Base-by-base conservation (phyloP, 306 rosid genomes). In the Cicer chorassanicum region DNA sequence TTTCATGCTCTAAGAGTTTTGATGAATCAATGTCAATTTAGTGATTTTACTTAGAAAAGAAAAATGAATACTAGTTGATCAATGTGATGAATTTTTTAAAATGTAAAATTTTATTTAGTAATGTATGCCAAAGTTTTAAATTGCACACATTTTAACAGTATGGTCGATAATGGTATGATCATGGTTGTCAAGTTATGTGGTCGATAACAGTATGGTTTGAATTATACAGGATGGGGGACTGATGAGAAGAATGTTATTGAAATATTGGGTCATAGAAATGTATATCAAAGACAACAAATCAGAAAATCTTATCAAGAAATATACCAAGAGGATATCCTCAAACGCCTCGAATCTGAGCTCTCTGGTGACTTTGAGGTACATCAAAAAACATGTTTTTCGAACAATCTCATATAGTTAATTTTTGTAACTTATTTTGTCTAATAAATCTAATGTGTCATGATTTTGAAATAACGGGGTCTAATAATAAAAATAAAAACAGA, bases 331-430 rank as follows among this genome's bases (percentile, higher is more conserved):
- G 93, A 89, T 76, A 87, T 92, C 34, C 4, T 92, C 82, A 89
- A 85, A 73, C 92, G 93, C 70, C 93, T 92, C 12, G 96, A 92
- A 70, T 83, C 90, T 3, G 97, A 92, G 84, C 86, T 92, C 21
- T 64, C 85, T 4, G 96, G 97, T 4, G 88, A 92, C 73, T 82
- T 92, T 53, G 97, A 92, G 97, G 97, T 88, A 71, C n/a, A 15
- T 7, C 19, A 19, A 7, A 39, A 1, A 56, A 59, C 59, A 16
- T 54, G 13, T 57, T 67, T 11, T 56, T 1, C 8, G 1, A n/a
- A 7, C 12, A 40, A 51, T 49, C n/a, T 73, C 38, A 8, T 50
- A 38, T 19, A 12, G 15, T 73, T 80, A 39, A 44, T 10, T 73
- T 80, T 73, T 54, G 6, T 55, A 45, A 55, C 39, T 39, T 19